Conservation (phyloP, 805 yeast genomes). For the Suhomyces faveliae region DNA sequence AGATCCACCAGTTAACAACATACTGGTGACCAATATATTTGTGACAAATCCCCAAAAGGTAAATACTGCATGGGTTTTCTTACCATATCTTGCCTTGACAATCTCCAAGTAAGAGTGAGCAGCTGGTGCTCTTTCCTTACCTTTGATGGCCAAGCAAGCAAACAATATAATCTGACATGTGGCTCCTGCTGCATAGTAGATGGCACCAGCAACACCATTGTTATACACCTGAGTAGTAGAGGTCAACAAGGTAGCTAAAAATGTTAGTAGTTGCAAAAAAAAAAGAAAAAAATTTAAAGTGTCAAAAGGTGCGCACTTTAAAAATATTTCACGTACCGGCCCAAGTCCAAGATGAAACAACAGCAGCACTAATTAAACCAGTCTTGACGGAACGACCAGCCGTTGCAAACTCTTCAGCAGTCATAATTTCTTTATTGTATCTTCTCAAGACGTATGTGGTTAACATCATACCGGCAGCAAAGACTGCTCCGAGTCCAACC, state of each 20-base stretch:
- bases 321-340: conserved; percentile 28
- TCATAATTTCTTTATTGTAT: conserved; percentile 81
- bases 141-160: conserved; percentile 83
- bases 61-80: conserved; percentile 64
- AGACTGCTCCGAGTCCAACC: conserved; percentile 81
- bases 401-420: conserved; percentile 91
- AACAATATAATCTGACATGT: conserved; percentile 83
- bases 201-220: conserved; percentile 77
- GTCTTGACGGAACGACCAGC: conserved; percentile 89
- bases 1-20: conserved; percentile 88
- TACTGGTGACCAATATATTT: conserved; percentile 86
- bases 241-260: conserved; percentile 55
- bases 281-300: not conserved
- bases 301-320: not conserved
- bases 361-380: conserved; percentile 84
- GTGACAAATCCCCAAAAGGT: conserved; percentile 84
- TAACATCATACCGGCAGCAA: conserved; percentile 74
- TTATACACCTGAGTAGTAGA: conserved; percentile 76
- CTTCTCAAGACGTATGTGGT: conserved; percentile 70
- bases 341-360: conserved; percentile 89
- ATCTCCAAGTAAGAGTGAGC: conserved; percentile 92
- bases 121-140: conserved; percentile 84
- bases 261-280: conserved; percentile 22
- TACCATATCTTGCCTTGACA: conserved; percentile 76
- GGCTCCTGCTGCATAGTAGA: conserved; percentile 89